These are phyloP conservation scores for Aspergillus fijiensis DNA, from an alignment of 2,329 filamentous ascomycete species.

Conservation along the genomic window DNA sequence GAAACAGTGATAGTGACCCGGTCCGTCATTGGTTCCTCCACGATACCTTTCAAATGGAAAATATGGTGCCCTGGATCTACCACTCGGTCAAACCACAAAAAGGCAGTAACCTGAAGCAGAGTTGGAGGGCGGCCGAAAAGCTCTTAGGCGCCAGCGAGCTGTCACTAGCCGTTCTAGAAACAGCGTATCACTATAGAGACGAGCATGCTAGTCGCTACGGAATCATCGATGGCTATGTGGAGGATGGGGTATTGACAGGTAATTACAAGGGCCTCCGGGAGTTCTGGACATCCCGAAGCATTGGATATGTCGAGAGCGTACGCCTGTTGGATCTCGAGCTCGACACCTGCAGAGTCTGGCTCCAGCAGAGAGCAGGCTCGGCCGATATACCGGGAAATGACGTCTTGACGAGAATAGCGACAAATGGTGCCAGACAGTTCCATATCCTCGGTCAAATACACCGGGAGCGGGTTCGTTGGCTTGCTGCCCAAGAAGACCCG, in stretches of 20 bases:
- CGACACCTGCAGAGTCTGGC: slow-evolving; percentile 42
- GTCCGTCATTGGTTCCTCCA: slow-evolving; percentile 86
- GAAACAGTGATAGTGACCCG: slow-evolving; percentile 70
- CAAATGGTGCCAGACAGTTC: slow-evolving; percentile 55
- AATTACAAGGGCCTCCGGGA: slow-evolving; percentile 70
- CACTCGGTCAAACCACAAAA: slow-evolving; percentile 73
- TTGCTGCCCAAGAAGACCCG: slow-evolving; percentile 52
- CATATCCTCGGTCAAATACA: slow-evolving; percentile 59
- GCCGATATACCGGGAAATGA: slow-evolving; percentile 34
- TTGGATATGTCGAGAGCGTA: slow-evolving; percentile 40
- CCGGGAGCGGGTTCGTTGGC: slow-evolving; percentile 61
- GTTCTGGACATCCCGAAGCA: slow-evolving; percentile 75
- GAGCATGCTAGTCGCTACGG: slow-evolving; percentile 71
- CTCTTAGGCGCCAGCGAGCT: slow-evolving; percentile 73
- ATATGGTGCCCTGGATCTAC: slow-evolving; percentile 76
- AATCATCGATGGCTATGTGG: slow-evolving; percentile 64
- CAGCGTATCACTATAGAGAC: slow-evolving; percentile 68
- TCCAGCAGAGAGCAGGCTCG: slow-evolving; percentile 32
- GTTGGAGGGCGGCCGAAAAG: slow-evolving; percentile 44
- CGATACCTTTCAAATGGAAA: slow-evolving; percentile 69
- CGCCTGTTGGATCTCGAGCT: slow-evolving; percentile 43
- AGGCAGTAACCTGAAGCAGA: slow-evolving; percentile 58
- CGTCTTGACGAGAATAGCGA: slow-evolving; percentile 49
- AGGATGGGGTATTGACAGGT: slow-evolving; percentile 62
- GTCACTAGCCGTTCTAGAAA: slow-evolving; percentile 63